Percentiles rank a stretch among this genome's conserved stretches.
These are phyloP conservation scores for Amphichorda felina DNA, from an alignment of 2,329 filamentous ascomycete genomes.

Conservation along the genomic window DNA sequence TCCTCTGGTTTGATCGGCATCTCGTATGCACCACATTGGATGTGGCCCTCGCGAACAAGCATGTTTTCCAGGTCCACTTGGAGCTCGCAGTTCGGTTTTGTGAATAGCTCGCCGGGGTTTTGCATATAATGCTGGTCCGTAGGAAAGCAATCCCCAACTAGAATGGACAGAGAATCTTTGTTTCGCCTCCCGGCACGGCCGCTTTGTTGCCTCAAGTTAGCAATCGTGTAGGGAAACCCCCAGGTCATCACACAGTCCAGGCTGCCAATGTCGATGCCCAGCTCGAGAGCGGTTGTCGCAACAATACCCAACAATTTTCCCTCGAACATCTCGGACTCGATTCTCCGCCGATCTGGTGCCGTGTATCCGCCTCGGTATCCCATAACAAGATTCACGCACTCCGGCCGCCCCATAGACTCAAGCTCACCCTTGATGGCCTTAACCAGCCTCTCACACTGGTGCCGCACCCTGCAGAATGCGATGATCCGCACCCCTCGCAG, in stretches of 20 bases:
- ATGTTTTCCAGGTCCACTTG: conserved; percentile 90
- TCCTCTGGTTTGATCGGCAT: conserved; percentile 77
- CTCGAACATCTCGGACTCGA: conserved; percentile 95
- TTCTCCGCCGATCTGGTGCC: conserved; percentile 73
- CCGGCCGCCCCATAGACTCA: conserved; percentile 56
- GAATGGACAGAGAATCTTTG: conserved; percentile 81
- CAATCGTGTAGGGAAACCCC: conserved; percentile 91
- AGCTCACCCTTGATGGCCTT: conserved; percentile 72
- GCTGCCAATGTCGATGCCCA: conserved; percentile 91
- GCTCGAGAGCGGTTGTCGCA: conserved; percentile 82
- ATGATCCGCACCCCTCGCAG: conserved; percentile 84
- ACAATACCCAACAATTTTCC: conserved; percentile 88
- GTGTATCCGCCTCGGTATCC: conserved; percentile 94
- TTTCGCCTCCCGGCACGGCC: conserved; percentile 86
- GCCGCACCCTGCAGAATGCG: conserved; percentile 80
- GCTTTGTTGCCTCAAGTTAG: conserved; percentile 89
- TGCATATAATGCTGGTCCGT: conserved; percentile 97
- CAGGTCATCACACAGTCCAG: conserved; percentile 89
- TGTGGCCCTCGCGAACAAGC: conserved; percentile 81
- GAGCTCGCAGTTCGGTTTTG: conserved; percentile 76
- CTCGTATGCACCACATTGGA: conserved; percentile 91
- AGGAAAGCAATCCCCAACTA: conserved; percentile 81
- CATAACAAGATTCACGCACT: conserved; percentile 76
- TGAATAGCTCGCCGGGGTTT: conserved; percentile 89
- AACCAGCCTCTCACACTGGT: conserved; percentile 77